phyloP scores from a whole-genome alignment of 2,329 filamentous ascomycete genomes.

The Colletotrichum sp. region DNA sequence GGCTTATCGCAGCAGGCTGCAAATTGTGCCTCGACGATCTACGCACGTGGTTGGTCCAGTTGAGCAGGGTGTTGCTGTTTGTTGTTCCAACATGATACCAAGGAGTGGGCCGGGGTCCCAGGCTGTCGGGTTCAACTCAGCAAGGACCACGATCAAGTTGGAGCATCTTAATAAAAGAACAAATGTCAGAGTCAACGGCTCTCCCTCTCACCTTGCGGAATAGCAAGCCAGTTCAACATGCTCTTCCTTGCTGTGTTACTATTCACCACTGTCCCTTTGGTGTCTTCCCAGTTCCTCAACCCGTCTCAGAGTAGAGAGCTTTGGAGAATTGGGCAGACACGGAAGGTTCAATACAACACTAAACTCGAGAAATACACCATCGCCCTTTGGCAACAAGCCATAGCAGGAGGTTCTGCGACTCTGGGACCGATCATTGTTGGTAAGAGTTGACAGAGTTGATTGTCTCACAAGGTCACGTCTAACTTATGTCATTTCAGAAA shows the following conservation, averaged over 20 bases:
- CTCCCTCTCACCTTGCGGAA: not conserved
- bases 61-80: not conserved
- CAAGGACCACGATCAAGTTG: not conserved
- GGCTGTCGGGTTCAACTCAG: not conserved
- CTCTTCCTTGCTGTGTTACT: not conserved
- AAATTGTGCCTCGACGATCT: not conserved
- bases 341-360: slow-evolving; percentile 27
- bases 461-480: not conserved
- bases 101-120: not conserved
- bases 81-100: not conserved
- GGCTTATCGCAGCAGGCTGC: not conserved
- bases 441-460: not conserved
- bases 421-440: slow-evolving; percentile 19
- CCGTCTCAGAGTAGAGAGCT: not conserved
- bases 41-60: not conserved
- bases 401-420: not conserved
- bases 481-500: not conserved
- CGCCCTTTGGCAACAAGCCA: slow-evolving; percentile 27
- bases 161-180: not conserved
- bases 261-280: not conserved
- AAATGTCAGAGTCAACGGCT: not conserved
- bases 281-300: not conserved
- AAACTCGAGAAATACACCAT: slow-evolving; percentile 26
- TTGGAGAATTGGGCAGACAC: slow-evolving; percentile 4
- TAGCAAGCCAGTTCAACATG: not conserved